Conservation (phyloP, 2,329 filamentous ascomycete species). For the Orbilia oligospora region DNA sequence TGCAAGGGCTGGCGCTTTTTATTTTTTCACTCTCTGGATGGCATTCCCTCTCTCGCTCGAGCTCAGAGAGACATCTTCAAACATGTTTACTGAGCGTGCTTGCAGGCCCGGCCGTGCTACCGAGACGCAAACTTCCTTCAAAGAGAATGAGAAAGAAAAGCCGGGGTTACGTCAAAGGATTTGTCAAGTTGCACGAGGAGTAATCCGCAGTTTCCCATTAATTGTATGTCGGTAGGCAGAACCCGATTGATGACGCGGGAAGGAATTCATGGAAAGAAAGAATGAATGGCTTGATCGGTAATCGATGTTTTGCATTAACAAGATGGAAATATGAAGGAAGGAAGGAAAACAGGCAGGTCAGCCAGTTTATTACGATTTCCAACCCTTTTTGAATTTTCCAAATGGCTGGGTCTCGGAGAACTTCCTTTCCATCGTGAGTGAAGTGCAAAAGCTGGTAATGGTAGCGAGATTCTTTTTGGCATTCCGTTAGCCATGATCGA, state of each 20-base stretch:
- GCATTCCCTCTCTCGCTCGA: slow-evolving; percentile 21
- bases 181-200: slow-evolving; percentile 37
- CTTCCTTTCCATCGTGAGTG: slow-evolving; percentile 28
- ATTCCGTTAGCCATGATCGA: slow-evolving; percentile 22
- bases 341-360: slow-evolving; percentile 6
- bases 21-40: neutral
- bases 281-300: slow-evolving; percentile 1
- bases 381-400: slow-evolving; percentile 13
- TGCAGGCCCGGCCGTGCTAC: slow-evolving; percentile 20
- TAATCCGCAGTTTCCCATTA: slow-evolving; percentile 12
- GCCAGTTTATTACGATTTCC: slow-evolving; percentile 22
- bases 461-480: slow-evolving; percentile 27
- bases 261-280: slow-evolving; percentile 27
- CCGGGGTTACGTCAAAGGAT: slow-evolving; percentile 37
- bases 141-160: slow-evolving; percentile 10
- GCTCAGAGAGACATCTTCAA: slow-evolving; percentile 12
- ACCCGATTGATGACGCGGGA: slow-evolving; percentile 16
- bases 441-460: slow-evolving; percentile 11
- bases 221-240: slow-evolving; percentile 23
- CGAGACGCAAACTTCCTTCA: slow-evolving; percentile 23
- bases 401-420: slow-evolving; percentile 43
- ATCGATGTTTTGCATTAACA: slow-evolving; percentile 26
- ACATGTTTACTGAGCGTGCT: slow-evolving; percentile 34
- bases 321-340: slow-evolving; percentile 14
- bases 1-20: slow-evolving; percentile 38